Base-by-base conservation (phyloP, 148 eudicot species). In the Bassia scoparia region DNA sequence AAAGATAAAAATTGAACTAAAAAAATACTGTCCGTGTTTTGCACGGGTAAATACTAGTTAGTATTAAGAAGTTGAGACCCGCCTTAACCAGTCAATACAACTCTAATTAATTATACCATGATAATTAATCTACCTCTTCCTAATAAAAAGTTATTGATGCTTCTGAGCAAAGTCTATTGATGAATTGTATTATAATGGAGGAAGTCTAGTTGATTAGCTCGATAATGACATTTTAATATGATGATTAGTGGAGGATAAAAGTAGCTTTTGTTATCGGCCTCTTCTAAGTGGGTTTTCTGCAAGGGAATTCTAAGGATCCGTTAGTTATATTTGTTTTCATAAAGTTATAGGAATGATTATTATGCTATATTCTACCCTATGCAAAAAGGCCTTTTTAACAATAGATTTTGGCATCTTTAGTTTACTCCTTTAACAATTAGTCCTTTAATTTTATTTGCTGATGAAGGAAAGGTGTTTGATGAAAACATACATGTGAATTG, bases 121-220 rank as follows among this genome's bases (percentile, higher is more conserved):
- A n/a, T 48, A 15, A 50, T 50, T 52, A 63, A 67, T 66, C 71
- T 68, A n/a, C n/a, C n/a, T 76, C 77, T 68, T 13, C 29, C 68
- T 71, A 11, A 41, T 41, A 41, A 41, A 87, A 87, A 83, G 81
- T 78, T 78, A 80, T 74, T 78, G 80, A 84, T 82, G 87, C 91
- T 86, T 85, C 72, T 78, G 81, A 71, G 82, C 74, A 86, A 86
- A 88, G 88, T 67, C 59, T 52, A 69, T 52, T 52, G 56, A 52
- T 52, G 20, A 52, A 20, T 52, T 17, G 21, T 18, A 15, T 49
- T 7, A 49, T 49, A 2, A 49, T 5, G 18, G 18, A 49, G 3
- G 3, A 49, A 12, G 15, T 48, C 70, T 44, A 77, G 67, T 77
- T 74, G 65, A 69, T 74, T 78, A 74, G 72, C 68, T 52, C 65